These are phyloP conservation scores for Anastatica hierochuntica DNA, from an alignment of 345 rosid genomes.

Conservation along the genomic window DNA sequence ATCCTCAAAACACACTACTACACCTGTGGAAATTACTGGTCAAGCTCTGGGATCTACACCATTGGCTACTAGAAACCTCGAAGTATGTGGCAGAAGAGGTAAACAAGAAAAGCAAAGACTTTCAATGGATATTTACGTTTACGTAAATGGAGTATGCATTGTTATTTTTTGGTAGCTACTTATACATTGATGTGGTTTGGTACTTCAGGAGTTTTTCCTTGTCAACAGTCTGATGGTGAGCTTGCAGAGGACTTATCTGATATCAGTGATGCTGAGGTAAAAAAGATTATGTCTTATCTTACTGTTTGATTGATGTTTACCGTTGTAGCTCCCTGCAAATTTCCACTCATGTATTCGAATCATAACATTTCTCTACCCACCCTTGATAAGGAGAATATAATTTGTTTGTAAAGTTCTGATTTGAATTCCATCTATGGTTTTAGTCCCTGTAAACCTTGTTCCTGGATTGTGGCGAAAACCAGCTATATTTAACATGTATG, in stretches of 20 bases:
- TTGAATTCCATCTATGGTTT: slow-evolving; percentile 17
- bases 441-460: slow-evolving; percentile 20
- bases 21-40: not conserved
- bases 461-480: slow-evolving; percentile 19
- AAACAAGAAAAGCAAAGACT: not conserved
- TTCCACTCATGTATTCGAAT: not conserved
- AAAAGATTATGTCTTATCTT: no score
- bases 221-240: not conserved
- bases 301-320: not conserved
- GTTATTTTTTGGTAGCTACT: not conserved
- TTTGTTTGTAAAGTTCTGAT: slow-evolving; percentile 3
- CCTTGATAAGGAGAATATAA: not conserved
- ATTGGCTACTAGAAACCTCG: not conserved
- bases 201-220: slow-evolving; percentile 6
- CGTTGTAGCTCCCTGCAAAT: not conserved
- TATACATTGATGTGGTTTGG: slow-evolving; percentile 1
- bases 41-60: slow-evolving; percentile 6
- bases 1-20: not conserved
- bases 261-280: slow-evolving; percentile 31
- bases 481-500: slow-evolving; percentile 18
- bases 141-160: not conserved
- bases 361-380: no score
- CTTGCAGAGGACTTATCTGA: slow-evolving; percentile 16
- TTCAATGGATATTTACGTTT: not conserved
- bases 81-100: slow-evolving; percentile 14